These are phyloP conservation scores for Phaeotremella fagi DNA, from an alignment of 768 basidiomycete species.

Conservation along the genomic window DNA sequence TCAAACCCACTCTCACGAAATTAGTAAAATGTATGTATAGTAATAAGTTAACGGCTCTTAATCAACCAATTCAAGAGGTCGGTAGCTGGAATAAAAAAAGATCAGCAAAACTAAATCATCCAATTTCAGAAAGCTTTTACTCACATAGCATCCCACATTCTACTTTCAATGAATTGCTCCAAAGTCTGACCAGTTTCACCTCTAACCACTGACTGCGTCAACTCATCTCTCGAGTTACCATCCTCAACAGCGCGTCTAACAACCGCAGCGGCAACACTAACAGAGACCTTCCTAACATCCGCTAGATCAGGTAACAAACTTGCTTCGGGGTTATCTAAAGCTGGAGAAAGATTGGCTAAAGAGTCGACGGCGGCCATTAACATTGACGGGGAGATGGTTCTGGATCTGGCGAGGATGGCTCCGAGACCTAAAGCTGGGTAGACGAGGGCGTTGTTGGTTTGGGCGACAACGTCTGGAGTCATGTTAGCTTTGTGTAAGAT, in stretches of 20 bases:
- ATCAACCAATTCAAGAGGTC: constrained; percentile 21
- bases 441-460: constrained; percentile 54
- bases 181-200: constrained; percentile 33
- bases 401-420: constrained; percentile 64
- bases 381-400: constrained; percentile 71
- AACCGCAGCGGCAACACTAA: constrained; percentile 73
- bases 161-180: constrained; percentile 47
- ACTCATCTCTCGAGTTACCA: constrained; percentile 56
- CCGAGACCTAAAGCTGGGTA: constrained; percentile 84
- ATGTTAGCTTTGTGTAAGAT: neutral
- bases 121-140: neutral
- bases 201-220: constrained; percentile 38
- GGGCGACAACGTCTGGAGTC: constrained; percentile 27
- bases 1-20: no score
- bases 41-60: no score
- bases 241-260: constrained; percentile 73
- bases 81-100: neutral
- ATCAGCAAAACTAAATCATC: neutral
- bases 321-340: constrained; percentile 62
- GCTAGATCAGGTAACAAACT: constrained; percentile 73
- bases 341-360: constrained; percentile 74
- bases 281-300: constrained; percentile 66
- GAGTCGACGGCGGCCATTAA: constrained; percentile 74
- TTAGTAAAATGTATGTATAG: no score
- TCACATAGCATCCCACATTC: constrained; percentile 30